Conservation (phyloP, 176 grass and related monocot genomes). For the Stipa capillata region DNA sequence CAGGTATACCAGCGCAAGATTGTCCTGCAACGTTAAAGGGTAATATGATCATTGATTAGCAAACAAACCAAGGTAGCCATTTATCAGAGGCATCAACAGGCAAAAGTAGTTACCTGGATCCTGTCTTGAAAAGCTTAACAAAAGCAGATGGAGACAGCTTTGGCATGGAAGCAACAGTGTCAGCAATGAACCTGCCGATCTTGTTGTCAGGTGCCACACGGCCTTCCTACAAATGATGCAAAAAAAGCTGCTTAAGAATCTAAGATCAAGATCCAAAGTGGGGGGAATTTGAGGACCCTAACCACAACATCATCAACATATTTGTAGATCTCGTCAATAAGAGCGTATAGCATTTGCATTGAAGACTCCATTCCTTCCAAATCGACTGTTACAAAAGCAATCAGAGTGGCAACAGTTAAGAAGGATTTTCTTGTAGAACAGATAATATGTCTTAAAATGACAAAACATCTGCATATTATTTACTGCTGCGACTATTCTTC, state of each 20-base stretch:
- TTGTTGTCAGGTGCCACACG: constrained; percentile 58
- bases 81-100: neutral
- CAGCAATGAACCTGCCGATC: constrained; percentile 63
- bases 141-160: constrained; percentile 73
- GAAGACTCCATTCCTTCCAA: constrained; percentile 89
- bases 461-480: neutral
- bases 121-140: constrained; percentile 89
- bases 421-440: neutral
- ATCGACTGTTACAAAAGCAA: constrained; percentile 47
- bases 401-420: neutral
- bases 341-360: constrained; percentile 64
- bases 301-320: constrained; percentile 94
- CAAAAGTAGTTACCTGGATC: constrained; percentile 50
- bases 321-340: constrained; percentile 92
- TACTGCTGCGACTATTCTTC: neutral
- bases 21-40: constrained; percentile 45
- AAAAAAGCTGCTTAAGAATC: neutral
- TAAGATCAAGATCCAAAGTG: neutral
- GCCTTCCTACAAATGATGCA: constrained; percentile 50
- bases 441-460: neutral
- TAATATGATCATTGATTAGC: neutral
- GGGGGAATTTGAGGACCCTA: neutral
- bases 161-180: constrained; percentile 63
- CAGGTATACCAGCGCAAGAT: constrained; percentile 76
- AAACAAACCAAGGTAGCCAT: neutral